Evolutionary conservation across 805 yeast genomes (phyloP).

Genomic region (Ogataea kodamae): DNA sequence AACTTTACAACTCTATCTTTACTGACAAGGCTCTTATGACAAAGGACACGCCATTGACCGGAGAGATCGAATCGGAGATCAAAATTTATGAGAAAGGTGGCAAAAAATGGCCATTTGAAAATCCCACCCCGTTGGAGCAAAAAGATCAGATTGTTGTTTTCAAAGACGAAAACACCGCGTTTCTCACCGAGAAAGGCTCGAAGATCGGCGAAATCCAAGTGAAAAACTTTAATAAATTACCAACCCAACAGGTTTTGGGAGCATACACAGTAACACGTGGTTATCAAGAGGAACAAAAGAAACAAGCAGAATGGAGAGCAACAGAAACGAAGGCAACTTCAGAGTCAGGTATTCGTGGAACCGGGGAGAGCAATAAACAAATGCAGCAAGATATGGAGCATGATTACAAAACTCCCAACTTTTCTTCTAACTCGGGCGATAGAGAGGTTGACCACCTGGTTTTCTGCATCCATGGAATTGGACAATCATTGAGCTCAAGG

Average conservation of each 20-base stretch:
- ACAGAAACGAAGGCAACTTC: slow-evolving; percentile 6
- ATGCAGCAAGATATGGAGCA: slow-evolving; percentile 47
- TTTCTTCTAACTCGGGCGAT: slow-evolving; percentile 36
- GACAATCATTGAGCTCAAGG: slow-evolving; percentile 77
- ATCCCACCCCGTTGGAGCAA: slow-evolving; percentile 23
- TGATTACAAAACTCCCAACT: slow-evolving; percentile 44
- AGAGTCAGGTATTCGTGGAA: slow-evolving; percentile 11
- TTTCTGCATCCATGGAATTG: slow-evolving; percentile 93
- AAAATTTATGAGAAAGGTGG: slow-evolving; percentile 27
- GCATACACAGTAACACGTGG: slow-evolving; percentile 53
- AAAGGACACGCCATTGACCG: slow-evolving; percentile 9
- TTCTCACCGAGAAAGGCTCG: slow-evolving; percentile 27
- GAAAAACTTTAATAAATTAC: slow-evolving; percentile 24
- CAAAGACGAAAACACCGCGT: slow-evolving; percentile 22
- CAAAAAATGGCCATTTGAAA: slow-evolving; percentile 28
- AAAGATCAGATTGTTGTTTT: slow-evolving; percentile 29
- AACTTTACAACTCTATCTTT: slow-evolving; percentile 39
- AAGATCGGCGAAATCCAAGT: slow-evolving; percentile 27
- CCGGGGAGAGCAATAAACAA: slow-evolving; percentile 28
- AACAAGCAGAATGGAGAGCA: slow-evolving; percentile 12
- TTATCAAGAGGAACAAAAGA: slow-evolving; percentile 19
- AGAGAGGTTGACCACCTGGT: slow-evolving; percentile 56
- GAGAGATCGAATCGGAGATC: slow-evolving; percentile 23
- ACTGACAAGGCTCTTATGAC: slow-evolving; percentile 14
- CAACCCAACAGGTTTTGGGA: slow-evolving; percentile 38